Evolutionary conservation across 345 rosid species (phyloP).

Genomic region (Acer negundo): DNA sequence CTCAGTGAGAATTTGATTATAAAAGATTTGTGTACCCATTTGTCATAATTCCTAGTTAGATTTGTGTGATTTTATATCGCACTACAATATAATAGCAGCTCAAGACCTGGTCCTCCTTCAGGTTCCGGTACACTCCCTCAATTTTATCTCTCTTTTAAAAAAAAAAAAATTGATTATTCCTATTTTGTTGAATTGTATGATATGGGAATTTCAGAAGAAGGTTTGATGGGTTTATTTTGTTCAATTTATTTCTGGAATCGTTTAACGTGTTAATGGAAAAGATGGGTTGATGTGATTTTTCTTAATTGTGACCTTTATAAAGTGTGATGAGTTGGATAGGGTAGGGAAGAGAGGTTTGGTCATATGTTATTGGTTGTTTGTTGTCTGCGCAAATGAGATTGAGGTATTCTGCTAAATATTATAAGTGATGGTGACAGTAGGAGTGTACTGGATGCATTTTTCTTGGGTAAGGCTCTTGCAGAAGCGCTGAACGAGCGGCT

Average conservation of each 20-base stretch:
- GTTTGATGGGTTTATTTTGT: no score
- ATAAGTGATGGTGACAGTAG: slow-evolving; percentile 75
- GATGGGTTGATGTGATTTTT: background rate
- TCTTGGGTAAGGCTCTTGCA: slow-evolving; percentile 93
- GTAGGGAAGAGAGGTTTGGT: background rate
- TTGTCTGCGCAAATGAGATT: background rate
- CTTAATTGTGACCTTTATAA: background rate
- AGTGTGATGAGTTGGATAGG: background rate
- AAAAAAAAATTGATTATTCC: no score
- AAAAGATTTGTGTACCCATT: background rate
- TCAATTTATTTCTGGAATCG: no score
- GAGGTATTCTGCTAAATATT: slow-evolving; percentile 9
- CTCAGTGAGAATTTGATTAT: background rate
- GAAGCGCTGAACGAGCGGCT: slow-evolving; percentile 80
- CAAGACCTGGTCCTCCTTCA: no score
- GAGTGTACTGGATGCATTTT: slow-evolving; percentile 80
- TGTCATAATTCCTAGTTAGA: slow-evolving; percentile 1
- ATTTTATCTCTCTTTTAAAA: no score
- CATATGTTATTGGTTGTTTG: background rate
- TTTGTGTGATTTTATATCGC: background rate
- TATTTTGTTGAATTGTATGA: no score
- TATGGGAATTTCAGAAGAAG: no score
- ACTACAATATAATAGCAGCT: no score
- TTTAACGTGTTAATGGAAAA: no score
- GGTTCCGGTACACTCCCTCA: no score